Evolutionary conservation across 768 basidiomycete species (phyloP).

Genomic region (Amanita polypyramis): DNA sequence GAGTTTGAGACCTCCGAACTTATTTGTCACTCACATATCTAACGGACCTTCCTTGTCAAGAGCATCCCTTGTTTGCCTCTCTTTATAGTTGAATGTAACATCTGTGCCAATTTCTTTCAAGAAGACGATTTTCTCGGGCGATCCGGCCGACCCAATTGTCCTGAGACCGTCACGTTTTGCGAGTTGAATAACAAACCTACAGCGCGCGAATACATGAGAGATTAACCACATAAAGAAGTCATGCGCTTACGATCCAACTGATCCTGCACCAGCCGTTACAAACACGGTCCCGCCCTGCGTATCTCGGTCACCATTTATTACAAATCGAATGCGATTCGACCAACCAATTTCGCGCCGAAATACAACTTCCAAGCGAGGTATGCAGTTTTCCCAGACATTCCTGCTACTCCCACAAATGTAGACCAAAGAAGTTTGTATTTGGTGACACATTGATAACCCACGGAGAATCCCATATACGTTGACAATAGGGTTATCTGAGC

Average conservation of each 20-base stretch:
- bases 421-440: conserved; percentile 30
- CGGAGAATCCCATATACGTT: conserved; percentile 22
- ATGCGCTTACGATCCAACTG: conserved; percentile 20
- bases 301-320: not conserved
- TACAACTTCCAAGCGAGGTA: conserved; percentile 21
- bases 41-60: conserved; percentile 43
- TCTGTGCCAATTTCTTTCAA: conserved; percentile 43
- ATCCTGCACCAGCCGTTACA: conserved; percentile 17
- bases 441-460: conserved; percentile 14
- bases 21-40: conserved; percentile 27
- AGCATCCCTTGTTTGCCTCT: conserved; percentile 28
- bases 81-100: conserved; percentile 60
- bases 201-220: not conserved
- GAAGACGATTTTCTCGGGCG: conserved; percentile 49
- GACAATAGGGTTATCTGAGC: conserved; percentile 20
- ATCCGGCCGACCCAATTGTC: conserved; percentile 54
- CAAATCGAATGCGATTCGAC: not conserved
- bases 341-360: conserved; percentile 21
- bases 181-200: conserved; percentile 24
- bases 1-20: not conserved
- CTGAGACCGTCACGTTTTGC: conserved; percentile 31
- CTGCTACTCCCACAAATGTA: conserved; percentile 26
- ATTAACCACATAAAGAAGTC: not conserved
- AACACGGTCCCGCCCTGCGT: conserved; percentile 18
- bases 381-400: conserved; percentile 24